Percentiles rank a stretch among this genome's conserved stretches.
These are phyloP conservation scores for Calocybe indica DNA, from an alignment of 768 basidiomycete genomes.

Conservation along the genomic window DNA sequence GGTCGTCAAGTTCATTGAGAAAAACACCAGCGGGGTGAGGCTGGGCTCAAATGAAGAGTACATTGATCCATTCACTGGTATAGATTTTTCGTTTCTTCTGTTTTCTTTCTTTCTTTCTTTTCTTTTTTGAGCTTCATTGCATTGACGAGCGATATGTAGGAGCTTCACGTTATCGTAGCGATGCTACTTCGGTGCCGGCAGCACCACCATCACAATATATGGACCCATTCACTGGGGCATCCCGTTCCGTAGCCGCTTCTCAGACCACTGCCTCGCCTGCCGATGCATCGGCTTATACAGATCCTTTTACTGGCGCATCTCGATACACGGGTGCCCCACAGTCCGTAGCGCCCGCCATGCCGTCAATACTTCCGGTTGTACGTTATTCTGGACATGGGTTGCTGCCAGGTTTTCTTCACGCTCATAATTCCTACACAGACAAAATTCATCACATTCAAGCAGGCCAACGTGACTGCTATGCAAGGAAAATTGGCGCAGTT, in stretches of 20 bases:
- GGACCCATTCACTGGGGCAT: constrained; percentile 73
- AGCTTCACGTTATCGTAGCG: constrained; percentile 56
- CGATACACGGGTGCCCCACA: constrained; percentile 46
- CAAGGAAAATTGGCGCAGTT: constrained; percentile 74
- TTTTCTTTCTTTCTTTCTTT: constrained; percentile 37
- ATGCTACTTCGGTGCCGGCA: constrained; percentile 23
- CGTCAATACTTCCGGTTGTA: constrained; percentile 50
- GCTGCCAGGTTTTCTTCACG: neutral
- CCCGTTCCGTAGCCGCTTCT: constrained; percentile 47
- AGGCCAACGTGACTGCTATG: constrained; percentile 76
- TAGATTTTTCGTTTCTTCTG: constrained; percentile 25
- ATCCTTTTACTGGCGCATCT: constrained; percentile 70
- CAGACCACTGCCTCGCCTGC: constrained; percentile 26
- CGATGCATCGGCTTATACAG: constrained; percentile 33
- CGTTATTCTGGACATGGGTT: constrained; percentile 8
- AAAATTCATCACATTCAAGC: constrained; percentile 73
- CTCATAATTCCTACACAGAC: constrained; percentile 29
- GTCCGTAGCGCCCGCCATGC: constrained; percentile 23
- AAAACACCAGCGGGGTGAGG: constrained; percentile 76
- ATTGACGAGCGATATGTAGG: constrained; percentile 27
- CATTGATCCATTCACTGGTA: constrained; percentile 83
- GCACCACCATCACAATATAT: constrained; percentile 32
- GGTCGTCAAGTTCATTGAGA: constrained; percentile 90
- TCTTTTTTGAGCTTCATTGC: constrained; percentile 1
- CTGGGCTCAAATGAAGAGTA: constrained; percentile 58